These are phyloP conservation scores for Blastocystis sp. DNA, from an alignment of 352 stramenopile species.

Conservation along the genomic window DNA sequence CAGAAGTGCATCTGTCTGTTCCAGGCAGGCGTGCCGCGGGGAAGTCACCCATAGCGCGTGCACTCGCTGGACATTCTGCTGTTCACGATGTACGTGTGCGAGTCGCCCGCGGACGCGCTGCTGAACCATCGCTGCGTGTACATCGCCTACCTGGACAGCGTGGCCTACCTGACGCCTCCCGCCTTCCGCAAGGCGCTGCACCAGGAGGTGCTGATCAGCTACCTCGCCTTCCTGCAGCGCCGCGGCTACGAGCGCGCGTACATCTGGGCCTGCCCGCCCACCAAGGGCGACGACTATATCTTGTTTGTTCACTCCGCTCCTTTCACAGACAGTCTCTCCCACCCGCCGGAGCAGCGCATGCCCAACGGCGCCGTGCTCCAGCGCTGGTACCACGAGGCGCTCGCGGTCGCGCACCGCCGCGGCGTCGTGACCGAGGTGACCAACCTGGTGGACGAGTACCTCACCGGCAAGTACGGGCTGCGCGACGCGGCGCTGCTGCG, in stretches of 20 bases:
- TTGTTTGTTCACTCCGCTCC: slow-evolving; percentile 79
- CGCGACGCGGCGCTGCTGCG: slow-evolving; percentile 76
- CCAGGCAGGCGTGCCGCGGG: background rate
- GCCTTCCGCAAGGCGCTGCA: slow-evolving; percentile 96
- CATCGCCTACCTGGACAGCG: slow-evolving; percentile 95
- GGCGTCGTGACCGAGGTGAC: slow-evolving; percentile 87
- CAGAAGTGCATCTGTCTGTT: slow-evolving; percentile 68
- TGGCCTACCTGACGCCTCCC: slow-evolving; percentile 95
- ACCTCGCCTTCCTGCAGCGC: slow-evolving; percentile 93
- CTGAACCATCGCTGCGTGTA: slow-evolving; percentile 92
- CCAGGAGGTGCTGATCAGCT: slow-evolving; percentile 95
- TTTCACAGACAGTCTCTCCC: slow-evolving; percentile 75
- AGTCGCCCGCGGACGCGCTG: slow-evolving; percentile 91
- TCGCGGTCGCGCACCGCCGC: slow-evolving; percentile 80
- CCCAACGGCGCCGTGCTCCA: slow-evolving; percentile 94
- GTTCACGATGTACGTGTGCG: slow-evolving; percentile 99
- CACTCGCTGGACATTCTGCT: slow-evolving; percentile 97
- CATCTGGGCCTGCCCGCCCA: slow-evolving; percentile 96
- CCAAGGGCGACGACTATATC: slow-evolving; percentile 99
- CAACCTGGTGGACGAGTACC: slow-evolving; percentile 92
- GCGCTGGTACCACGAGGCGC: slow-evolving; percentile 89
- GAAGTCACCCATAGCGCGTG: slow-evolving; percentile 82
- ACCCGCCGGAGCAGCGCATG: slow-evolving; percentile 96
- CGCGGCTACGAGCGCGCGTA: slow-evolving; percentile 94
- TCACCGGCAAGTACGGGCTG: slow-evolving; percentile 81